Evolutionary conservation across 2,329 filamentous ascomycete species (phyloP).

Genomic region (Aspergillus pseudoterreus): DNA sequence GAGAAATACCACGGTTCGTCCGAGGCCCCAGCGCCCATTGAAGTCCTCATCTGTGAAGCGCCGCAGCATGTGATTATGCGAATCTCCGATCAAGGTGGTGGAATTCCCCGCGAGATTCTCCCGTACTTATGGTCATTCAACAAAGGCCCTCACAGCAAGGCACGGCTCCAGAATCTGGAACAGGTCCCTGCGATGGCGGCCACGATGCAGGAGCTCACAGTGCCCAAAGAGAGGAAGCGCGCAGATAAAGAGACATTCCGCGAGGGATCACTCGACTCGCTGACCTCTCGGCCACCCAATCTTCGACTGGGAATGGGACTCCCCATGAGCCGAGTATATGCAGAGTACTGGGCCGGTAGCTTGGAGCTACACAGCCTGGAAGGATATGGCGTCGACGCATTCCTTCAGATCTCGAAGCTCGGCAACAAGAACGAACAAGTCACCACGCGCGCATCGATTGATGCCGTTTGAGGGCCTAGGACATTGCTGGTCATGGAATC

Average conservation of each 20-base stretch:
- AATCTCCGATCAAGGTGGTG: constrained; percentile 91
- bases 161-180: constrained; percentile 77
- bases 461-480: constrained; percentile 56
- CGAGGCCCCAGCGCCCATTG: constrained; percentile 70
- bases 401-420: constrained; percentile 91
- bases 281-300: constrained; percentile 81
- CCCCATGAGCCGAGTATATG: constrained; percentile 89
- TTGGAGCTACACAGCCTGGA: constrained; percentile 88
- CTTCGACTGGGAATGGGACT: constrained; percentile 87
- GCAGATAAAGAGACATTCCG: constrained; percentile 35
- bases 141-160: constrained; percentile 77
- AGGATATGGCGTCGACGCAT: constrained; percentile 93
- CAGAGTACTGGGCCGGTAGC: constrained; percentile 95
- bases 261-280: constrained; percentile 68
- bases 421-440: constrained; percentile 98
- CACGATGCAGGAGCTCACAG: constrained; percentile 80
- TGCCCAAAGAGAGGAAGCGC: constrained; percentile 35
- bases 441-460: constrained; percentile 71
- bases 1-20: constrained; percentile 60
- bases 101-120: constrained; percentile 77
- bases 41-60: constrained; percentile 91
- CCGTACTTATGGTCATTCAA: constrained; percentile 96
- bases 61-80: constrained; percentile 93
- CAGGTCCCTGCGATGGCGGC: constrained; percentile 88
- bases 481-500: no score